Conservation (phyloP, 2,329 filamentous ascomycete species). For the Basipetospora chlamydospora region DNA sequence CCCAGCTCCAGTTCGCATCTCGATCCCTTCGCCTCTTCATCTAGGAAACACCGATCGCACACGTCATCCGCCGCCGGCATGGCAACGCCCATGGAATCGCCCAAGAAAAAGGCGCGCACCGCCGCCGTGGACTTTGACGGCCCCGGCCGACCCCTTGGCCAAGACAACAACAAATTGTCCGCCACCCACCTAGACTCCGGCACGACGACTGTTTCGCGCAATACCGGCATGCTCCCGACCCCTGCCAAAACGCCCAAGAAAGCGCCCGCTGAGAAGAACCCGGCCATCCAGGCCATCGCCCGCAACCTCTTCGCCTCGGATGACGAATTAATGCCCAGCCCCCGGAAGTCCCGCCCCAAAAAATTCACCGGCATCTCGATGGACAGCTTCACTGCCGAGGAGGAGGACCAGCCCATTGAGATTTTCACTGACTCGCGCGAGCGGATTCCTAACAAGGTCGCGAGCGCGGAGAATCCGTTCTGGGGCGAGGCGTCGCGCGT, state of each 20-base stretch:
- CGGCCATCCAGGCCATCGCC: conserved; percentile 38
- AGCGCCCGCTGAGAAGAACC: conserved; percentile 34
- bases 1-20: conserved; percentile 15
- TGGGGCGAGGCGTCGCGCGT: conserved; percentile 29
- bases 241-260: conserved; percentile 66
- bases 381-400: conserved; percentile 43
- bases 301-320: conserved; percentile 49
- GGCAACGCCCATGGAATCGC: conserved; percentile 13
- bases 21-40: conserved; percentile 9
- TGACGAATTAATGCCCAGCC: conserved; percentile 42
- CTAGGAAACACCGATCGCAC: conserved; percentile 7
- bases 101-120: conserved; percentile 12
- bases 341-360: conserved; percentile 42
- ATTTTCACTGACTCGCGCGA: conserved; percentile 75
- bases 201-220: conserved; percentile 17
- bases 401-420: conserved; percentile 44
- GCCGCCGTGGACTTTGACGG: conserved; percentile 20
- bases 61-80: conserved; percentile 9
- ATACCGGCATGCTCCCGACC: conserved; percentile 52
- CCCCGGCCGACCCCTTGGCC: conserved; percentile 17
- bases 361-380: conserved; percentile 40
- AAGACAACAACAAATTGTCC: not conserved
- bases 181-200: conserved; percentile 7
- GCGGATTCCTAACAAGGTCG: conserved; percentile 53
- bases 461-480: conserved; percentile 59